Evolutionary conservation across 257 asterid genomes (phyloP), one percentile per base, ranked within the genome.

Genomic region (Capsicum chinense): DNA sequence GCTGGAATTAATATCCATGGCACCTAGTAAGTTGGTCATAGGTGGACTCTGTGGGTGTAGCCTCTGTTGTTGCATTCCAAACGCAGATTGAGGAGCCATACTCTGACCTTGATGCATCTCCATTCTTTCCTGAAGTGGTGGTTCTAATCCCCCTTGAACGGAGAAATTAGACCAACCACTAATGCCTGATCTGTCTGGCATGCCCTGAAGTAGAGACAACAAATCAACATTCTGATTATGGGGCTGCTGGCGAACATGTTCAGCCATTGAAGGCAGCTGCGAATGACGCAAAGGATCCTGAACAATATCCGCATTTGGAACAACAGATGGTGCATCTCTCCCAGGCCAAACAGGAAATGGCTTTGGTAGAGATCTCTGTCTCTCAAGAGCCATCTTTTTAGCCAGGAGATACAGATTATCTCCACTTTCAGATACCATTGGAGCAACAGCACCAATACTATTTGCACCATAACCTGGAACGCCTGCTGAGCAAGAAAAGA

Each of bases 91-190:
- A 50, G 95, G 89, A 44, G 92, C 94, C 83, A 87, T 80, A 84
- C 79, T 93, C 86, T 90, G 99, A 83, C 83, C 82, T 47, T 92
- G 95, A 79, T 89, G 95, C 84, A 83, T 80, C 81, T 93, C 95
- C 91, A 96, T 83, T 87, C 90, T 91, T 47, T 92, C 94, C 88
- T 92, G 94, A 84, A 83, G 95, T 3, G 88, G 89, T 64, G 88
- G 89, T 64, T 88, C 91, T 79, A 86, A 54, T 39, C 92, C 95
- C 50, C 95, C 94, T 88, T 93, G 99, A 83, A 87, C 78, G 15
- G 97, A 91, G 66, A 92, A 88, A 91, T 93, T 92, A 86, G 90
- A 83, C 98, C 99, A 93, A 56, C 93, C 89, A 89, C 94, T 84
- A 21, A 67, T 66, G 80, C 86, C 85, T 80, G 94, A 62, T 67